phyloP scores from a whole-genome alignment of 106 monocot genomes.

The Dendrobium catenatum region DNA sequence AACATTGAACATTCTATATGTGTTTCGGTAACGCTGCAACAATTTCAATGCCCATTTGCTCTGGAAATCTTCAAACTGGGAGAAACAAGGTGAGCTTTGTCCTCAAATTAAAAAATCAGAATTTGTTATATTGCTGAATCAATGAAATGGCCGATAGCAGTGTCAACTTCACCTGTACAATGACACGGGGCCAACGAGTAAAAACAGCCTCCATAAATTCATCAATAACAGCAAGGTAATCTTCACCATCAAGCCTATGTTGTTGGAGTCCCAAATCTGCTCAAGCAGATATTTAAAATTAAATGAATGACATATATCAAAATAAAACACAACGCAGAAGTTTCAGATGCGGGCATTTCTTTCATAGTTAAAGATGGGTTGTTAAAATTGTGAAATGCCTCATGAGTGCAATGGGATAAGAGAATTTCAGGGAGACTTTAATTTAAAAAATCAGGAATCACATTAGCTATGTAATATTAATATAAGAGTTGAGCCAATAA shows the following conservation, averaged over 20 bases:
- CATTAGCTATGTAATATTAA: neutral
- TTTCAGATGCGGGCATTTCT: neutral
- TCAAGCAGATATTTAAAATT: neutral
- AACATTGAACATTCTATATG: constrained; percentile 98
- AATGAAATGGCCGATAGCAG: neutral
- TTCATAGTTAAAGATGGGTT: neutral
- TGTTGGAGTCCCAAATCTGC: constrained; percentile 90
- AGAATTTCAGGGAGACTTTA: neutral
- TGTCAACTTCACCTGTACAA: constrained; percentile 68
- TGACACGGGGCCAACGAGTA: constrained; percentile 96
- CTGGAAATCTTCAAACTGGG: constrained; percentile 99
- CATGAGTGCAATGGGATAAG: neutral
- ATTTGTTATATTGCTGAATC: neutral
- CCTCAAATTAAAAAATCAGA: neutral
- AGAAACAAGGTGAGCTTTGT: constrained; percentile 6
- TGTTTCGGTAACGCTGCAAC: constrained; percentile 80
- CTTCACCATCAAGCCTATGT: constrained; percentile 84
- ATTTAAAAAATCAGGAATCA: neutral
- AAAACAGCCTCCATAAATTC: constrained; percentile 99
- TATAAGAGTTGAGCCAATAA: neutral
- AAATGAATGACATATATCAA: neutral
- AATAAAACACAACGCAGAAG: neutral
- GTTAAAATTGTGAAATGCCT: neutral
- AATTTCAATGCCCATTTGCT: constrained; percentile 98
- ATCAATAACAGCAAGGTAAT: constrained; percentile 87